Evolutionary conservation across 176 grass and related monocot genomes (phyloP).

Genomic region (Ampelocalamus luodianensis): DNA sequence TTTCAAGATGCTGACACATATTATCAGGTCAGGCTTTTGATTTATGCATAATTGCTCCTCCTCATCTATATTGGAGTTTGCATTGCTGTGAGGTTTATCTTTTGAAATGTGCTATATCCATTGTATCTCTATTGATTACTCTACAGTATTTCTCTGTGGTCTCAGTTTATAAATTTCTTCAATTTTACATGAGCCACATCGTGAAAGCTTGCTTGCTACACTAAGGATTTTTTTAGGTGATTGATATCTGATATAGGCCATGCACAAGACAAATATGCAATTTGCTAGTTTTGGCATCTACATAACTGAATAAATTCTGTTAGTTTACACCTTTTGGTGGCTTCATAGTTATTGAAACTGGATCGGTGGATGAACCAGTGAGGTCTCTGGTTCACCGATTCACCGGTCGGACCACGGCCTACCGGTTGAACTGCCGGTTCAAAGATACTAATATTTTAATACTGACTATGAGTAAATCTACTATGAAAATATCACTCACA

Average conservation of each 20-base stretch:
- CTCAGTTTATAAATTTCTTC: neutral
- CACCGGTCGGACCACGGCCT: too few relatives aligned
- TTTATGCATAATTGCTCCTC: constrained; percentile 38
- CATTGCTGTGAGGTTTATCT: constrained; percentile 18
- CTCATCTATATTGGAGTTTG: constrained; percentile 32
- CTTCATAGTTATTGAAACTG: too few relatives aligned
- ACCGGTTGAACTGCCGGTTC: too few relatives aligned
- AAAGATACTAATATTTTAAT: too few relatives aligned
- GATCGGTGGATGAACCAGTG: too few relatives aligned
- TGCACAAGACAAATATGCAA: neutral
- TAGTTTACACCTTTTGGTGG: constrained; percentile 15
- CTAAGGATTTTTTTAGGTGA: constrained; percentile 1
- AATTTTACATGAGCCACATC: neutral
- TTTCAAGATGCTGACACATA: constrained; percentile 73
- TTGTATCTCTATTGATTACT: constrained; percentile 14
- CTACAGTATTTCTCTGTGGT: neutral
- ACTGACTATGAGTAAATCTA: too few relatives aligned
- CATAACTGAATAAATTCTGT: constrained; percentile 22
- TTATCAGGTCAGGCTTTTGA: constrained; percentile 77
- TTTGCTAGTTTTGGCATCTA: neutral
- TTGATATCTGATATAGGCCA: constrained; percentile 23
- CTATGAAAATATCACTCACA: too few relatives aligned
- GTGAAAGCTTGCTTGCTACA: neutral
- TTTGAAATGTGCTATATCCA: neutral
- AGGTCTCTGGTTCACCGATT: too few relatives aligned